These are phyloP conservation scores for Candida pseudoviswanathii DNA, from an alignment of 1,139 yeast species.

Conservation along the genomic window DNA sequence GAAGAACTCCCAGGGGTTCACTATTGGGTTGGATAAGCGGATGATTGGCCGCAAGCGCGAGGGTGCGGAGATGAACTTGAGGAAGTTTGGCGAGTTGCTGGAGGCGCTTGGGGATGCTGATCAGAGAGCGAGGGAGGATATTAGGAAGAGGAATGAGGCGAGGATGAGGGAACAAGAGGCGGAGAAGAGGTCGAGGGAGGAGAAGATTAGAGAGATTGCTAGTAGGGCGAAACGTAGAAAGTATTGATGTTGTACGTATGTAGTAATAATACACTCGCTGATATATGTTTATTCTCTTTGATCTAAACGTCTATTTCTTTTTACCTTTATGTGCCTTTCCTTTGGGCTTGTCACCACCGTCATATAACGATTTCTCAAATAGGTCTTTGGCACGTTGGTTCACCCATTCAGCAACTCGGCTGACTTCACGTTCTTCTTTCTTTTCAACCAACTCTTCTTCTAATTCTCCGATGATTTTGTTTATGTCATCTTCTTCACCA, in stretches of 20 bases:
- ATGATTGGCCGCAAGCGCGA: slow-evolving; percentile 60
- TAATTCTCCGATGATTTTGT: slow-evolving; percentile 27
- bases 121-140: slow-evolving; percentile 68
- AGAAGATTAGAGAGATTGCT: slow-evolving; percentile 61
- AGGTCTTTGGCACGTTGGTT: slow-evolving; percentile 57
- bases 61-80: slow-evolving; percentile 47
- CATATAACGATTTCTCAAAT: slow-evolving; percentile 56
- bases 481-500: slow-evolving; percentile 36
- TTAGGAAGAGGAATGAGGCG: slow-evolving; percentile 59
- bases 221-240: slow-evolving; percentile 31
- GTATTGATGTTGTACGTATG: slow-evolving; percentile 2
- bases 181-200: slow-evolving; percentile 56
- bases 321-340: slow-evolving; percentile 26
- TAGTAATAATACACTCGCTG: not conserved
- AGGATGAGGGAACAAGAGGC: slow-evolving; percentile 45
- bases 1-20: slow-evolving; percentile 93
- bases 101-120: slow-evolving; percentile 80
- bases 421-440: slow-evolving; percentile 40
- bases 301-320: slow-evolving; percentile 9
- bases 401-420: slow-evolving; percentile 61
- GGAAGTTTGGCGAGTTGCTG: slow-evolving; percentile 63
- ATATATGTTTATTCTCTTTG: not conserved
- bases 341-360: slow-evolving; percentile 50
- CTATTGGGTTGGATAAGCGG: slow-evolving; percentile 80
- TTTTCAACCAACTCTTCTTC: slow-evolving; percentile 30